phyloP scores from a whole-genome alignment of 495 filamentous ascomycete species.

The Penicillium antarcticum region DNA sequence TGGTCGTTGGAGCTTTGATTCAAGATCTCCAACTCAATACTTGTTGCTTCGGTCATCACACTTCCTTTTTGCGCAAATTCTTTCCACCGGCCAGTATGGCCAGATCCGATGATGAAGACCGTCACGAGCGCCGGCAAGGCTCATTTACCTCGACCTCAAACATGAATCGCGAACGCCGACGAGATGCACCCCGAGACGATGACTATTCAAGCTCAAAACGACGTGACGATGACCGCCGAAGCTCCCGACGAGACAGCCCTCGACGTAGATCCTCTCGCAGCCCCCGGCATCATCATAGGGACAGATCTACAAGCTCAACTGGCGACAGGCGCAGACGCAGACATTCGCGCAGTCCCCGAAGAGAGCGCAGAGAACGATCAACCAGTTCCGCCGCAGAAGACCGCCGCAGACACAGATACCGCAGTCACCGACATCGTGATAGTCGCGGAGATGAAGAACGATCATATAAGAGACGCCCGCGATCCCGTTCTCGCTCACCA shows the following conservation, averaged over 20 bases:
- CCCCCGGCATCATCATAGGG: slow-evolving; percentile 23
- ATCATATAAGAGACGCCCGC: slow-evolving; percentile 24
- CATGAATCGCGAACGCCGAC: slow-evolving; percentile 23
- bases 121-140: slow-evolving; percentile 19
- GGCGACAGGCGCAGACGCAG: slow-evolving; percentile 19
- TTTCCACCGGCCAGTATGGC: slow-evolving; percentile 16
- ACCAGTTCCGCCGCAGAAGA: slow-evolving; percentile 22
- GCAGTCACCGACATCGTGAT: slow-evolving; percentile 28
- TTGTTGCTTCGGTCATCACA: background rate
- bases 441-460: slow-evolving; percentile 24
- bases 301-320: slow-evolving; percentile 14
- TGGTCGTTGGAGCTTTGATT: slow-evolving; percentile 5
- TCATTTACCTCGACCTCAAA: slow-evolving; percentile 19
- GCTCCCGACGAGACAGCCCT: slow-evolving; percentile 28
- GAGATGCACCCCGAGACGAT: slow-evolving; percentile 18
- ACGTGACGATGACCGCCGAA: slow-evolving; percentile 27
- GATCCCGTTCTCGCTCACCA: slow-evolving; percentile 33
- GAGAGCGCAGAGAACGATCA: slow-evolving; percentile 26
- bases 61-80: background rate
- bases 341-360: slow-evolving; percentile 26
- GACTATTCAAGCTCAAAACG: slow-evolving; percentile 27
- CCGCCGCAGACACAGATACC: slow-evolving; percentile 28
- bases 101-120: slow-evolving; percentile 15
- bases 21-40: background rate
- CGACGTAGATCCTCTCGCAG: slow-evolving; percentile 24